Conservation (phyloP, 2,329 filamentous ascomycete genomes). For the Pseudogymnoascus pannorum region DNA sequence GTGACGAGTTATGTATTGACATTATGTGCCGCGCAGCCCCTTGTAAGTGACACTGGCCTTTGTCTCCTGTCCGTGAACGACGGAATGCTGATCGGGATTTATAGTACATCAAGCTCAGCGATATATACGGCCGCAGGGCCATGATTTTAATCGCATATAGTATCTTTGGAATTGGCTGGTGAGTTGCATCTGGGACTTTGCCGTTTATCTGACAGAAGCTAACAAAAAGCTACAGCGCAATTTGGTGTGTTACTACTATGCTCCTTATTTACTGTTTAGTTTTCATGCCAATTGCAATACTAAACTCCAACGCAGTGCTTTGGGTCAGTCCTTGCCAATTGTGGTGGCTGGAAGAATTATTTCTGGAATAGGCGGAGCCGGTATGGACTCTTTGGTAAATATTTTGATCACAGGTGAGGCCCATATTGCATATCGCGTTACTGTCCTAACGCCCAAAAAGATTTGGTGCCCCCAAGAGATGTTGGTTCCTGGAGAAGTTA, state of each 20-base stretch:
- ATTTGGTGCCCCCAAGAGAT: conserved; percentile 45
- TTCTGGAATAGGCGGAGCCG: conserved; percentile 45
- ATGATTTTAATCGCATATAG: conserved; percentile 43
- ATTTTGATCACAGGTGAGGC: conserved; percentile 43
- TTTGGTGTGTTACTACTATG: conserved; percentile 34
- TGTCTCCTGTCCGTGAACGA: background rate
- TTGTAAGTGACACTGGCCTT: conserved; percentile 32
- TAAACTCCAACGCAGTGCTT: conserved; percentile 30
- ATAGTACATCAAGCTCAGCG: conserved; percentile 39
- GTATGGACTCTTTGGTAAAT: conserved; percentile 43
- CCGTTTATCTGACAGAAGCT: background rate
- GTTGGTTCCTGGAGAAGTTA: conserved; percentile 48
- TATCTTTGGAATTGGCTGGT: conserved; percentile 39
- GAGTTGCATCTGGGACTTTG: background rate
- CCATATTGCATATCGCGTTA: background rate
- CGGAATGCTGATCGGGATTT: background rate
- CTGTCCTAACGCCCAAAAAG: conserved; percentile 21
- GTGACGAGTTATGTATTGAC: conserved; percentile 46
- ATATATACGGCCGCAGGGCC: conserved; percentile 48
- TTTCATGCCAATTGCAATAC: background rate
- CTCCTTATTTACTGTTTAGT: background rate
- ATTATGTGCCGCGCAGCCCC: conserved; percentile 43
- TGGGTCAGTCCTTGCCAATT: conserved; percentile 39
- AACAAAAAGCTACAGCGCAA: conserved; percentile 12
- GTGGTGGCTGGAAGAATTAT: conserved; percentile 45